Evolutionary conservation across 2,329 filamentous ascomycete species (phyloP).

Genomic region (Epichloe glyceriae): DNA sequence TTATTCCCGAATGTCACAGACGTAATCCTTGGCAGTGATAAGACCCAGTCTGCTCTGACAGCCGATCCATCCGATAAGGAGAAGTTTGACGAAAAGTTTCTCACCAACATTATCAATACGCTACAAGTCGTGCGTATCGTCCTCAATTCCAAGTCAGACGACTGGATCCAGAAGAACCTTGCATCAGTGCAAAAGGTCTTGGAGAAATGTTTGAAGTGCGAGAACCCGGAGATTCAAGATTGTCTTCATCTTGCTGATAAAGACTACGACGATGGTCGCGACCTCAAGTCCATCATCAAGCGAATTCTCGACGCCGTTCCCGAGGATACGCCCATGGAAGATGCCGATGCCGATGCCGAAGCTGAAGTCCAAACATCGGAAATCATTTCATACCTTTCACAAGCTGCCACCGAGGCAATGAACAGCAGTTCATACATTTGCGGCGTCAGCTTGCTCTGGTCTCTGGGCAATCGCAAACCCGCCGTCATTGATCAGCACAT

Average conservation of each 20-base stretch:
- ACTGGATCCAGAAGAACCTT: constrained; percentile 78
- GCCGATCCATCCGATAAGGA: constrained; percentile 51
- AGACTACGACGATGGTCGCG: constrained; percentile 54
- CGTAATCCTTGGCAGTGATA: constrained; percentile 70
- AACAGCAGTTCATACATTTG: constrained; percentile 71
- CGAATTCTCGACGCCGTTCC: constrained; percentile 83
- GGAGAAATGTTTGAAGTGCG: constrained; percentile 77
- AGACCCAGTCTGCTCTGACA: constrained; percentile 48
- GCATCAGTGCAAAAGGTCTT: constrained; percentile 71
- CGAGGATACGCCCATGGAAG: constrained; percentile 56
- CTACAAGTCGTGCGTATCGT: constrained; percentile 86
- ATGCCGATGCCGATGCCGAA: constrained; percentile 73
- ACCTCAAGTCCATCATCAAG: constrained; percentile 62
- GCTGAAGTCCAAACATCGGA: constrained; percentile 73
- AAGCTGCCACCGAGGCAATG: constrained; percentile 78
- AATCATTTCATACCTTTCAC: constrained; percentile 71
- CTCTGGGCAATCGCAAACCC: constrained; percentile 71
- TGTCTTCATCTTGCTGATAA: constrained; percentile 68
- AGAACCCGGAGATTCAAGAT: constrained; percentile 87
- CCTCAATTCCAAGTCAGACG: constrained; percentile 73
- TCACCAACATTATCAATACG: constrained; percentile 83
- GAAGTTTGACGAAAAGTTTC: constrained; percentile 70
- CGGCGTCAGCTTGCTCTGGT: constrained; percentile 89
- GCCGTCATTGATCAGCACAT: constrained; percentile 86
- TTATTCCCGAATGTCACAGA: constrained; percentile 85